Evolutionary conservation across 1,284 basidiomycete species (phyloP), one percentile per base, ranked within the genome.

Genomic region (Apiotrichum siamense): DNA sequence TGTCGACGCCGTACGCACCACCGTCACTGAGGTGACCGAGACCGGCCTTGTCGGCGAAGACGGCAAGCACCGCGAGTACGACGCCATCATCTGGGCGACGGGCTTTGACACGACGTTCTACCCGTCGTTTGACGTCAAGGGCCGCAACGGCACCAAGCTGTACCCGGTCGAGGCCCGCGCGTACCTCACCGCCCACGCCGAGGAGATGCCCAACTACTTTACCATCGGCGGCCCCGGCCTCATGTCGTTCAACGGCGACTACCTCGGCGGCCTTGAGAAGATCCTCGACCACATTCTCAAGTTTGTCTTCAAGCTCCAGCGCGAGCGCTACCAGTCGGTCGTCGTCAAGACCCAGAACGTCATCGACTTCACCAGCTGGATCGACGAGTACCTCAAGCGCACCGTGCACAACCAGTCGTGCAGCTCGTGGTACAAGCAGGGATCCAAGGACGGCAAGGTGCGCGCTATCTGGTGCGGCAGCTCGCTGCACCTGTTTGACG

Each of bases 101-200:
- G 67, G 54, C 20, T 69, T 67, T 51, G 66, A 68, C 57, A 64
- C 61, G 4, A 52, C 57, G 12, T 68, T 57, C 53, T 54, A 53
- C 20, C 67, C 67, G n/a, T 57, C 63, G 0, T 61, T 66, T 49
- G 58, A 55, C 17, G 49, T 62, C 18, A 56, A 51, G 21, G 50
- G 44, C 7, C 50, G 50, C 26, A 38, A 47, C n/a, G 26, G 26
- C 32, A 33, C 12, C 3, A 10, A 29, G 18, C 23, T 50, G 11
- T 50, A 39, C 24, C 29, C 43, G 1, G 33, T 31, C 1, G 50
- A 51, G 50, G 38, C 50, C 17, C 44, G 44, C 12, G 44, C 50
- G 3, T 51, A 51, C 44, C 50, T 51, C 44, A 42, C 44, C 12
- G 39, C 40, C 4, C 39, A 42, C n/a, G 50, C 44, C 21, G 44